phyloP scores from a whole-genome alignment of 2,329 filamentous ascomycete species.

The Alternaria panax region DNA sequence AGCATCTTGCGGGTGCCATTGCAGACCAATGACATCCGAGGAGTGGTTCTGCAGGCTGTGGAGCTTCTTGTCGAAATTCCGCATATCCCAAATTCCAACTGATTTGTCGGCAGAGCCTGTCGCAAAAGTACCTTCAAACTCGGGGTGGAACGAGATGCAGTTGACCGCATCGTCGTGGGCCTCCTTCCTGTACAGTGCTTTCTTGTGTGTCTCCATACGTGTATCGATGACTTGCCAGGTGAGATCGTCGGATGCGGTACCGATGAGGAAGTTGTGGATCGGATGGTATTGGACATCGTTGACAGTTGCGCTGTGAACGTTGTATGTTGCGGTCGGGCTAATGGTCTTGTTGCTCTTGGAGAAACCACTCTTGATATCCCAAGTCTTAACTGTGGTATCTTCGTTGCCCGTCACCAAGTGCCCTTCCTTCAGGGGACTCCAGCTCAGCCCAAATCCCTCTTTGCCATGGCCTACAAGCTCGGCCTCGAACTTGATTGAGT shows the following conservation, averaged over 20 bases:
- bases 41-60: conserved; percentile 89
- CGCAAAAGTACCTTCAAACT: conserved; percentile 86
- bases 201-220: conserved; percentile 71
- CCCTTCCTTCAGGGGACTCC: conserved; percentile 85
- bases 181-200: conserved; percentile 72
- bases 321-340: conserved; percentile 77
- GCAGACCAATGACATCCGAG: conserved; percentile 87
- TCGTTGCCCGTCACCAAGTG: conserved; percentile 89
- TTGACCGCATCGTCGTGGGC: conserved; percentile 95
- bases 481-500: conserved; percentile 79
- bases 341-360: conserved; percentile 73
- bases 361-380: conserved; percentile 81
- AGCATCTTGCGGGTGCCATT: conserved; percentile 93
- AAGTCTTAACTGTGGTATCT: conserved; percentile 88
- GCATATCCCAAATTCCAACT: conserved; percentile 92
- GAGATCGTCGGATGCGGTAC: conserved; percentile 92
- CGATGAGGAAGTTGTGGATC: conserved; percentile 78
- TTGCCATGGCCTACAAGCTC: conserved; percentile 83
- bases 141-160: conserved; percentile 91
- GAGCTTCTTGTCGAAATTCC: conserved; percentile 87
- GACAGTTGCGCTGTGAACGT: conserved; percentile 87
- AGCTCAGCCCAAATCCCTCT: conserved; percentile 92
- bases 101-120: conserved; percentile 96
- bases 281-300: conserved; percentile 98
- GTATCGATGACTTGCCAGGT: conserved; percentile 91